Conservation (phyloP, 257 asterid genomes). For the Echites panduratus region DNA sequence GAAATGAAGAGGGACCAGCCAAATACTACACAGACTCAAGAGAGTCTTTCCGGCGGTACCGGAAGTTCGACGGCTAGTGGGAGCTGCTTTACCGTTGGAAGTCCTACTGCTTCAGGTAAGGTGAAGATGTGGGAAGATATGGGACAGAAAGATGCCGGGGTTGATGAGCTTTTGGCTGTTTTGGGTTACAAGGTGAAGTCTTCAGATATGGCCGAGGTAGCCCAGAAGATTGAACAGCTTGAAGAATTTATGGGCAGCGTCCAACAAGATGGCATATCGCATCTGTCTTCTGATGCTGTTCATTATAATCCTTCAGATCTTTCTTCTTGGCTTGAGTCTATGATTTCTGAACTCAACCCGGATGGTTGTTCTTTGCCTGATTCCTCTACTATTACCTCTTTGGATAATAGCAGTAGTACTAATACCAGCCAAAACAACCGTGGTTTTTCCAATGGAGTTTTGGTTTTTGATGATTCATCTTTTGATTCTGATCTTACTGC, state of each 20-base stretch:
- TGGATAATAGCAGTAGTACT: constrained; percentile 16
- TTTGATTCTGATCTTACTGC: constrained; percentile 85
- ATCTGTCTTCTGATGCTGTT: constrained; percentile 50
- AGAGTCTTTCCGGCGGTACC: constrained; percentile 18
- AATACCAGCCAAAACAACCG: not conserved
- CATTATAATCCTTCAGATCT: constrained; percentile 89
- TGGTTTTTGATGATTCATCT: constrained; percentile 30
- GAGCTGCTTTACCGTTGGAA: constrained; percentile 9
- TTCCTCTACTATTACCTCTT: constrained; percentile 19
- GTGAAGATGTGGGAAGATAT: constrained; percentile 42
- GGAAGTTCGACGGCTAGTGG: constrained; percentile 15
- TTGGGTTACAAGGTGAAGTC: constrained; percentile 60
- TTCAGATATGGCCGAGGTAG: constrained; percentile 66
- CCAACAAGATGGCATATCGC: constrained; percentile 39
- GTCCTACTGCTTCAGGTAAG: constrained; percentile 26
- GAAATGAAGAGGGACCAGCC: constrained; percentile 20
- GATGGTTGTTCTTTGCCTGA: constrained; percentile 23
- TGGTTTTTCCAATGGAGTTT: not conserved
- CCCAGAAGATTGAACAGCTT: constrained; percentile 62
- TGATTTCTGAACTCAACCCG: constrained; percentile 62
- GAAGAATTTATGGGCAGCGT: constrained; percentile 50
- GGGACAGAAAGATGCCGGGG: constrained; percentile 31
- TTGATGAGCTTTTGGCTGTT: constrained; percentile 63
- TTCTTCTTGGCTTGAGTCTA: constrained; percentile 72
- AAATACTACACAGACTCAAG: not conserved